Percentiles rank a stretch among this genome's conserved stretches.
These are phyloP conservation scores for Pythium pyrilobum DNA, from an alignment of 352 stramenopile species.

Conservation along the genomic window DNA sequence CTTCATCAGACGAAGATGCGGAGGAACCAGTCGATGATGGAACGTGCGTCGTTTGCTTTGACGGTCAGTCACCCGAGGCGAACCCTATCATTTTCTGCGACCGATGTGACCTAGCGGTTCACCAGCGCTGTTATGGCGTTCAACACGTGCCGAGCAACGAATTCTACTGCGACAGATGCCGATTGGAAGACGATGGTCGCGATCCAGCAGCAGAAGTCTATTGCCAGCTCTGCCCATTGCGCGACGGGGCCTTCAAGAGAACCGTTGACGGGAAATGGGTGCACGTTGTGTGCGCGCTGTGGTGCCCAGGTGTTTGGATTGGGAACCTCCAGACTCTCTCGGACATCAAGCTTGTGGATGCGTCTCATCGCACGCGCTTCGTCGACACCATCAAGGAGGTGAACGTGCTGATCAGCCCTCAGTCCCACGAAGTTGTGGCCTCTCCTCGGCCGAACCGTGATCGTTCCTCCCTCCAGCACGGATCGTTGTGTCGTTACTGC, in stretches of 20 bases:
- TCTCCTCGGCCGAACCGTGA: background rate
- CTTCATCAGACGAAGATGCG: background rate
- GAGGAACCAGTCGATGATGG: constrained; percentile 71
- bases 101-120: constrained; percentile 83
- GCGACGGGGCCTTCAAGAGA: constrained; percentile 82
- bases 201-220: constrained; percentile 57
- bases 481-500: constrained; percentile 64
- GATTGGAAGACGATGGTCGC: constrained; percentile 39
- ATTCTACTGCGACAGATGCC: constrained; percentile 88
- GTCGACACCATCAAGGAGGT: constrained; percentile 56
- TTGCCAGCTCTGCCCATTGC: constrained; percentile 81
- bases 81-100: constrained; percentile 91
- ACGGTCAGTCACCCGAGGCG: constrained; percentile 78
- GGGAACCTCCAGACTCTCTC: constrained; percentile 68
- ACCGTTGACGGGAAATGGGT: constrained; percentile 86
- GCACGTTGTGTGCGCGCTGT: constrained; percentile 87
- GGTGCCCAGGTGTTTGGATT: constrained; percentile 84
- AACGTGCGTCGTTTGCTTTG: constrained; percentile 88
- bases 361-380: constrained; percentile 38
- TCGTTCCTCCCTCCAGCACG: constrained; percentile 14
- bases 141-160: constrained; percentile 76
- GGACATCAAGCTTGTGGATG: constrained; percentile 68
- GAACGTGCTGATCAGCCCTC: constrained; percentile 24
- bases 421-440: background rate
- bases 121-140: constrained; percentile 87